These are phyloP conservation scores for Funneliformis geosporum DNA, from an alignment of 192 early-diverging fungal species.

Conservation along the genomic window DNA sequence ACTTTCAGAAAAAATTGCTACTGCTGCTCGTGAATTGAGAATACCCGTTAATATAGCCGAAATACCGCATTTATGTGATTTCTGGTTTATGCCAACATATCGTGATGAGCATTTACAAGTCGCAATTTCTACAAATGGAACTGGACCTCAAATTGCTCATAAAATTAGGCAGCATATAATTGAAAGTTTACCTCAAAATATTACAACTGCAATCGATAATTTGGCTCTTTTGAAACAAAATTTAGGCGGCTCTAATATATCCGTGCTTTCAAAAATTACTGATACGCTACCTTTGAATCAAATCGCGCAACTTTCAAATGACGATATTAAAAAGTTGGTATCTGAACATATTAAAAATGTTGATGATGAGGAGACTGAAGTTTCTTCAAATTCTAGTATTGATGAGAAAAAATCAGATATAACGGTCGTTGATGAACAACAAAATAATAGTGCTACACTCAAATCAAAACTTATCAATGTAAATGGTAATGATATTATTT, in stretches of 20 bases:
- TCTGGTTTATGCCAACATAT: conserved; percentile 76
- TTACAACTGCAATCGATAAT: conserved; percentile 62
- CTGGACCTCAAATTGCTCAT: conserved; percentile 61
- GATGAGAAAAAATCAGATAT: conserved; percentile 16
- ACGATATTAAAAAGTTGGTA: conserved; percentile 51
- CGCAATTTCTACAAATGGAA: conserved; percentile 78
- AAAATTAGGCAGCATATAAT: conserved; percentile 66
- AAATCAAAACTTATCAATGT: conserved; percentile 14
- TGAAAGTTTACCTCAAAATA: conserved; percentile 55
- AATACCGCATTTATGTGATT: conserved; percentile 73
- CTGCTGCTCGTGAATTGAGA: conserved; percentile 39
- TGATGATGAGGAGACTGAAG: conserved; percentile 36
- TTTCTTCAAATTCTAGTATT: not conserved
- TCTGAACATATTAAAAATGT: conserved; percentile 43
- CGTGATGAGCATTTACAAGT: conserved; percentile 72
- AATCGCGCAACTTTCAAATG: conserved; percentile 41
- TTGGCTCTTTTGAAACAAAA: conserved; percentile 51
- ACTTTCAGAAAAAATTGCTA: conserved; percentile 41
- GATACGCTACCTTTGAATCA: conserved; percentile 58
- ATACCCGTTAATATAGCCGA: conserved; percentile 82
- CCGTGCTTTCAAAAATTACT: conserved; percentile 57
- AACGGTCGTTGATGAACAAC: not conserved
- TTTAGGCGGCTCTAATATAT: conserved; percentile 54
- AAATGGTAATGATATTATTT: not conserved
- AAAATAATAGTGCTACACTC: not conserved